Base-by-base conservation (phyloP, 148 eudicot species). In the Fagopyrum tataricum region DNA sequence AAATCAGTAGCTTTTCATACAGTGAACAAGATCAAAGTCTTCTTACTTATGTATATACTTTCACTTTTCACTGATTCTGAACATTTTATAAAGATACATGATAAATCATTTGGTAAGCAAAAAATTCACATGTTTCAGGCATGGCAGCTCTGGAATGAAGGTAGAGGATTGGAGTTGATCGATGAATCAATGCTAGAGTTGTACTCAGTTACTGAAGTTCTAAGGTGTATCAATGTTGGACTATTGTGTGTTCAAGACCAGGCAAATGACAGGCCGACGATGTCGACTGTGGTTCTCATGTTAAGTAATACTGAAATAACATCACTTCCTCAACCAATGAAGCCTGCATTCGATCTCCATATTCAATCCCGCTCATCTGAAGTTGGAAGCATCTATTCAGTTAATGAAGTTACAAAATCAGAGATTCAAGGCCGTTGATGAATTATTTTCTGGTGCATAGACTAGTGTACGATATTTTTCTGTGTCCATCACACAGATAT, bases 141-240 rank as follows among this genome's bases (percentile, higher is more conserved):
- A 72, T 82, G 85, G 85, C 74, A 39, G 48, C 55, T 79, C 2
- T 77, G 82, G 85, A 74, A 40, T 31, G 80, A 74, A 71, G 70
- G 78, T 64, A 76, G 12, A 17, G 74, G 76, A 17, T 23, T 66
- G 37, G 46, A 58, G 2, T 18, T 82, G 0, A 42, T 74, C 7
- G 85, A 79, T 56, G 39, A 71, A 13, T 15, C 69, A n/a, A 18
- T 74, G 0, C 21, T 64, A 7, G 44, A 20, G 17, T 23, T 4
- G 1, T 24, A 62, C 69, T 61, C 76, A 4, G 73, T 71, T 37
- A 11, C 42, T 0, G 76, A 82, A 71, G 76, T 71, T 4, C 24
- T 77, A 44, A 80, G 78, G 55, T 80, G 77, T 51, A 83, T 80
- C 14, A 71, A 80, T 12, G 72, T 83, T 5, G 85, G 71, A 14